Conservation (phyloP, 306 rosid genomes). For the Gastrolobium bilobum region DNA sequence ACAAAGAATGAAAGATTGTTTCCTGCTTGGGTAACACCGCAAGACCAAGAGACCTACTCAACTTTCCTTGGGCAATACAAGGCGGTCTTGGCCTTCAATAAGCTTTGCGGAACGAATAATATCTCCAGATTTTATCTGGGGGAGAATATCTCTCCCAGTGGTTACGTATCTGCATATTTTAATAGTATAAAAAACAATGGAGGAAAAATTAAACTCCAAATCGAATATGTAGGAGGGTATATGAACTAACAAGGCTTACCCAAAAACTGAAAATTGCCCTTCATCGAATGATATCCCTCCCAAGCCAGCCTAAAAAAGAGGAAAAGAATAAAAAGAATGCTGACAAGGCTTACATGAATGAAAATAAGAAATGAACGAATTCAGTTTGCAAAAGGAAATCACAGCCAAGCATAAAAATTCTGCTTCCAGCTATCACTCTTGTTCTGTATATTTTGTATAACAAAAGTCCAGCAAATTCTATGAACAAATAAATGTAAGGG, state of each 20-base stretch:
- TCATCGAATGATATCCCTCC: slow-evolving; percentile 99
- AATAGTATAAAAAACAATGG: slow-evolving; percentile 10
- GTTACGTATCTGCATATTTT: slow-evolving; percentile 77
- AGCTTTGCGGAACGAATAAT: slow-evolving; percentile 79
- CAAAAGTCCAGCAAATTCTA: slow-evolving; percentile 10
- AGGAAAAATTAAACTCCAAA: slow-evolving; percentile 7
- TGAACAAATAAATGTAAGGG: background rate
- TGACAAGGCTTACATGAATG: background rate
- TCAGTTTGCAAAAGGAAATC: slow-evolving; percentile 13
- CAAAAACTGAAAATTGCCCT: slow-evolving; percentile 96
- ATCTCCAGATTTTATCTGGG: slow-evolving; percentile 92
- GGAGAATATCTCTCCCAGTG: slow-evolving; percentile 80
- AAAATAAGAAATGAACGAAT: slow-evolving; percentile 4
- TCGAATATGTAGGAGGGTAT: background rate
- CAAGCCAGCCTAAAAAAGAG: slow-evolving; percentile 80
- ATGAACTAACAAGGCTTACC: slow-evolving; percentile 58
- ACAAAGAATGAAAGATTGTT: slow-evolving; percentile 59
- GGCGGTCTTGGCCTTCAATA: slow-evolving; percentile 85
- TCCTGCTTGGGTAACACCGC: slow-evolving; percentile 8
- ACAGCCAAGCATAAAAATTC: background rate
- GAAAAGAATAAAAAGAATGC: slow-evolving; percentile 11
- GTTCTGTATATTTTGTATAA: slow-evolving; percentile 8
- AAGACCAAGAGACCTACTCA: slow-evolving; percentile 48
- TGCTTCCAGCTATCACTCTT: slow-evolving; percentile 33
- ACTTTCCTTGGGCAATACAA: slow-evolving; percentile 70